Evolutionary conservation across 202 grass and related monocot species (phyloP).

Genomic region (Zoysia matrella): DNA sequence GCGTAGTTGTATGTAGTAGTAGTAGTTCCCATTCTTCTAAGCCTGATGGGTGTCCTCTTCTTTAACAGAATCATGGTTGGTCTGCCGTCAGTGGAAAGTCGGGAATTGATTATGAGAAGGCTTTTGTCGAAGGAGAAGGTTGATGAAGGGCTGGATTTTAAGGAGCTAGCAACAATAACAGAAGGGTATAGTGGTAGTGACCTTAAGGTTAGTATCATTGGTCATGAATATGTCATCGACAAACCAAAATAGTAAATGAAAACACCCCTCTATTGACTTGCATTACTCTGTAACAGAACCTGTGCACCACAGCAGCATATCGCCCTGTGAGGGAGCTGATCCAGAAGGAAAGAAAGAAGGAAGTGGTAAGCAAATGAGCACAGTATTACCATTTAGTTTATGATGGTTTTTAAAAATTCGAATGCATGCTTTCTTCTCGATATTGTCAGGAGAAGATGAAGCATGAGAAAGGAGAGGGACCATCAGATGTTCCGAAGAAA

Average conservation of each 20-base stretch:
- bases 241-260: not conserved
- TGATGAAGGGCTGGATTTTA: conserved; percentile 67
- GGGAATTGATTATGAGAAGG: conserved; percentile 78
- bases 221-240: conserved; percentile 20
- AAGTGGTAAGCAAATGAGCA: conserved; percentile 62
- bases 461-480: conserved; percentile 47
- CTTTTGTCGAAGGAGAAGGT: conserved; percentile 92
- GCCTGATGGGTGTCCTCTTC: conserved; percentile 25
- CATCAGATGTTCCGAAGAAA: conserved; percentile 41
- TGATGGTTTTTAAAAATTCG: not conserved
- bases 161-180: conserved; percentile 90
- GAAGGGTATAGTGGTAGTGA: conserved; percentile 98
- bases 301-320: conserved; percentile 93
- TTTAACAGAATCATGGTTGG: conserved; percentile 93
- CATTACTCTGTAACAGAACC: conserved; percentile 55
- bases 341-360: conserved; percentile 89
- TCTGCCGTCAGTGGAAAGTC: conserved; percentile 77
- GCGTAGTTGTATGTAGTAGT: not conserved
- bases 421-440: not conserved
- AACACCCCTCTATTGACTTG: not conserved
- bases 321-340: conserved; percentile 94
- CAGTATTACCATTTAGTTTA: not conserved
- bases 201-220: conserved; percentile 77
- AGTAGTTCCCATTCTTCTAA: conserved; percentile 7
- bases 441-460: conserved; percentile 63